Evolutionary conservation across 306 rosid genomes (phyloP), one percentile per base, ranked within the genome.

Genomic region (Lagenaria siceraria): DNA sequence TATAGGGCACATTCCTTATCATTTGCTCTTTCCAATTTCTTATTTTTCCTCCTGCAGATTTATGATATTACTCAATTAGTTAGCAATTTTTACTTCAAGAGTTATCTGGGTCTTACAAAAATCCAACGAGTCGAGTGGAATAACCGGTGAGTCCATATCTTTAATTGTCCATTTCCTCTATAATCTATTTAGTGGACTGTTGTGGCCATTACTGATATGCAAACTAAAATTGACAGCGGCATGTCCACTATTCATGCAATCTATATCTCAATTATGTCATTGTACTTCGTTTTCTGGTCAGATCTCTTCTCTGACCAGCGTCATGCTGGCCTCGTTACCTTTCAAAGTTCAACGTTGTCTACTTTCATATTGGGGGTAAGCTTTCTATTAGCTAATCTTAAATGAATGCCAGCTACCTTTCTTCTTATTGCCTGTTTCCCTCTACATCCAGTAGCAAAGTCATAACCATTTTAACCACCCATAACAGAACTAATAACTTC

Each of bases 71-170:
- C 85, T 35, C 91, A 88, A 65, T 80, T 85, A 61, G 78, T 88
- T 77, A 85, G 91, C 73, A 75, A 84, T 52, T 82, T 64, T 77
- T 84, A 85, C 81, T 56, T 85, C 76, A 88, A 88, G 83, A 84
- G 81, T 55, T 88, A 85, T 80, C 81, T 81, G 49, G 80, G 83
- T 73, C 91, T 88, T 61, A 83, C 91, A 35, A 85, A 88, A 84
- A 86, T 88, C 63, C 89, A 88, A 80, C 83, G 84, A 71, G 83
- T 82, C 2, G 91, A 88, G 80, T 88, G 91, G 91, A 86, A 86
- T 79, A 88, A 78, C 60, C 87, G 91, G 91, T 86, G 72, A 86
- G 84, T 82, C 33, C 29, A 25, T 61, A 40, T 66, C 60, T 69
- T 42, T 63, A 42, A 10, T 36, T 63, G 31, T 76, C 52, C 64